phyloP scores from a whole-genome alignment of 495 filamentous ascomycete species.

The Aspergillus sparsus region DNA sequence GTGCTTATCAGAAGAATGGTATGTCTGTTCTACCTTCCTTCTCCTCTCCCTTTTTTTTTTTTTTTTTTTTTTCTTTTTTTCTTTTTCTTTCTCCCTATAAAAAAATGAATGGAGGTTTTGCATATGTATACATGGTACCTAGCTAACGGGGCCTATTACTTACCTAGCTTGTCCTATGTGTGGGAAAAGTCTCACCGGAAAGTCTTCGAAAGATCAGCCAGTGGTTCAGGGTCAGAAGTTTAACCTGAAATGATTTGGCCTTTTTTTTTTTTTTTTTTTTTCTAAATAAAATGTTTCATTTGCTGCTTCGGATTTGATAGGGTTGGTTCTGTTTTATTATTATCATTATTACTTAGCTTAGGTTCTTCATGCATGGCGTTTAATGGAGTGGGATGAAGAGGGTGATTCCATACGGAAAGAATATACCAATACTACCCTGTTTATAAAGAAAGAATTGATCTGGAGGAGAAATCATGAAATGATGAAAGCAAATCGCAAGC shows the following conservation, averaged over 20 bases:
- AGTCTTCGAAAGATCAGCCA: conserved; percentile 51
- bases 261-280: conserved; percentile 4
- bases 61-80: conserved; percentile 17
- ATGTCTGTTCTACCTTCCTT: conserved; percentile 21
- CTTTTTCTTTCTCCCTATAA: conserved; percentile 3
- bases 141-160: neutral
- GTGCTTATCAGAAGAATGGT: conserved; percentile 68
- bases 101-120: neutral
- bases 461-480: conserved; percentile 1
- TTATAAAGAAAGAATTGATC: conserved; percentile 21
- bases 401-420: neutral
- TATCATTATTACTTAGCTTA: neutral
- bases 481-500: conserved; percentile 26
- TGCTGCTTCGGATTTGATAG: neutral
- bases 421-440: neutral
- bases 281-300: conserved; percentile 4
- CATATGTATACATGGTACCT: conserved; percentile 2
- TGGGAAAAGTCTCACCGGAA: conserved; percentile 57
- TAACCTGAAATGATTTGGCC: conserved; percentile 56
- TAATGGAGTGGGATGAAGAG: conserved; percentile 27
- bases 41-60: too few relatives aligned
- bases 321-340: too few relatives aligned
- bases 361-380: neutral
- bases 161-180: conserved; percentile 63
- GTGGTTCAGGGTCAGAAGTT: conserved; percentile 65